These are phyloP conservation scores for Ceratobasidium sp. DNA, from an alignment of 1,284 basidiomycete species.

Conservation along the genomic window DNA sequence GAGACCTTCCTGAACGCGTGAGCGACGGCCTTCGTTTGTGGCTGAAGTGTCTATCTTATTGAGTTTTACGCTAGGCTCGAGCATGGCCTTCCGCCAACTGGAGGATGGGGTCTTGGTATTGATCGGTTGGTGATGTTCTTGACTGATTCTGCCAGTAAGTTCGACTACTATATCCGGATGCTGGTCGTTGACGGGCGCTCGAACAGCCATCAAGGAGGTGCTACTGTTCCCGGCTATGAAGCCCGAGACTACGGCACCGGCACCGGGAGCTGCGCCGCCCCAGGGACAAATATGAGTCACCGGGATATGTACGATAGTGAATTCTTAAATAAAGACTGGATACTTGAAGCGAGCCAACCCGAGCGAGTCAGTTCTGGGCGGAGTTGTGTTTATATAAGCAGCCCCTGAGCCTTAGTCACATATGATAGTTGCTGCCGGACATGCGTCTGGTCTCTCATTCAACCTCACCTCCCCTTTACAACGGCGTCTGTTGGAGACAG, in stretches of 20 bases:
- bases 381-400: neutral
- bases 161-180: neutral
- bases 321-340: neutral
- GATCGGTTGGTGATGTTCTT: slow-evolving; percentile 97
- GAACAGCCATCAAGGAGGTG: slow-evolving; percentile 86
- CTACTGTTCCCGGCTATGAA: slow-evolving; percentile 91
- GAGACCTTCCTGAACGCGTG: slow-evolving; percentile 93
- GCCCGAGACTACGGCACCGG: slow-evolving; percentile 54
- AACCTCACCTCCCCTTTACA: slow-evolving; percentile 31
- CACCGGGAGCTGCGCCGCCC: slow-evolving; percentile 12
- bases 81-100: slow-evolving; percentile 96
- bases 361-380: neutral
- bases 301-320: neutral
- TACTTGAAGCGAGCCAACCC: neutral
- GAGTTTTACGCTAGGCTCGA: slow-evolving; percentile 70
- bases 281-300: slow-evolving; percentile 9
- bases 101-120: slow-evolving; percentile 95
- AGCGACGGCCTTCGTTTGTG: slow-evolving; percentile 49
- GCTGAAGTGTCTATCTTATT: neutral
- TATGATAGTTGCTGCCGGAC: neutral
- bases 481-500: slow-evolving; percentile 7
- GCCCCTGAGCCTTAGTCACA: slow-evolving; percentile 36
- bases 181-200: slow-evolving; percentile 45
- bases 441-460: slow-evolving; percentile 13
- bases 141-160: slow-evolving; percentile 86